These are phyloP conservation scores for Nepenthes gracilis DNA, from an alignment of 148 eudicot species.

Conservation along the genomic window DNA sequence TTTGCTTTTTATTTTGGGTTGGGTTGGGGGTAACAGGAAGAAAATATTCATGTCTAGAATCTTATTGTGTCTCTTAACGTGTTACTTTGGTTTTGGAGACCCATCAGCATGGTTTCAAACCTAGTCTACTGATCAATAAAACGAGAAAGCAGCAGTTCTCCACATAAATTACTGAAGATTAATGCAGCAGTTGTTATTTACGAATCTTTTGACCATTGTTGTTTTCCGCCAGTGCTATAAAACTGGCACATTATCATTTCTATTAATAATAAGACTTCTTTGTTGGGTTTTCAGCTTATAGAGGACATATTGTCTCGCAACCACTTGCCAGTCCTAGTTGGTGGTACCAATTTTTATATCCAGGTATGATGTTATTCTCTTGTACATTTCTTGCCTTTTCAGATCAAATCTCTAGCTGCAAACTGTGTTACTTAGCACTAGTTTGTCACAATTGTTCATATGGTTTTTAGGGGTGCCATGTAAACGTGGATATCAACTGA, in stretches of 20 bases:
- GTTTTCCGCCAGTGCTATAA: background rate
- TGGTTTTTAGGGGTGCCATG: background rate
- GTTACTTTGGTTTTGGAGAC: no score
- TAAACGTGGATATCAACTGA: background rate
- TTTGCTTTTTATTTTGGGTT: no score
- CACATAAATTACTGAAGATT: no score
- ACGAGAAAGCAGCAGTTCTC: no score
- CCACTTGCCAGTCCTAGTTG: constrained; percentile 75
- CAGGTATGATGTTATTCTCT: constrained; percentile 42
- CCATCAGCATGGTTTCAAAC: no score
- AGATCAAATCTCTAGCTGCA: background rate
- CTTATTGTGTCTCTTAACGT: no score
- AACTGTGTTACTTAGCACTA: background rate
- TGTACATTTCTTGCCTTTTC: background rate
- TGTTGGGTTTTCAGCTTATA: constrained; percentile 49
- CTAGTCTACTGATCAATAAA: no score
- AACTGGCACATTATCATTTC: background rate
- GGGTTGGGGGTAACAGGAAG: no score
- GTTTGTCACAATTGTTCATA: background rate
- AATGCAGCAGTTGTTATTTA: no score
- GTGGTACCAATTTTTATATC: constrained; percentile 94
- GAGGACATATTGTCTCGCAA: constrained; percentile 53
- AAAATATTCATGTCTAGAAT: no score
- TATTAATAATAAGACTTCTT: constrained; percentile 2
- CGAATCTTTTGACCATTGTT: no score